A percentile compares a stretch with the other conserved stretches of the same genome.
These are phyloP conservation scores for Medicago lupulina DNA, from an alignment of 306 rosid genomes.

Conservation along the genomic window DNA sequence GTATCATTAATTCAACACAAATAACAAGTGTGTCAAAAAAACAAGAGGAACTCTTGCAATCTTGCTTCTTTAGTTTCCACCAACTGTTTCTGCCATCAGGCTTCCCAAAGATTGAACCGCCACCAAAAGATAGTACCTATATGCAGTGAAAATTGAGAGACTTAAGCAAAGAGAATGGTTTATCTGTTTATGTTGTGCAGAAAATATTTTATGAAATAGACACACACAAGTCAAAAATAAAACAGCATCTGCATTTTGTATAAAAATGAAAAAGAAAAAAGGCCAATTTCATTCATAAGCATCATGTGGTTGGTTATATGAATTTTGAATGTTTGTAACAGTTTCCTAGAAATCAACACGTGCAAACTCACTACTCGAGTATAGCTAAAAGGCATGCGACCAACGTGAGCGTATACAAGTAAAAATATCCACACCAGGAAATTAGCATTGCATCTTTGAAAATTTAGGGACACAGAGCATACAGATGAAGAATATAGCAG, in stretches of 20 bases:
- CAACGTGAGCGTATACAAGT: conserved; percentile 6
- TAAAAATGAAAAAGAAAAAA: background rate
- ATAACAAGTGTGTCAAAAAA: conserved; percentile 14
- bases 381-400: background rate
- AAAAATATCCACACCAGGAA: background rate
- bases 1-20: conserved; percentile 37
- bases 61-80: conserved; percentile 28
- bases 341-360: background rate
- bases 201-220: background rate
- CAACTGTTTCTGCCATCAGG: conserved; percentile 40
- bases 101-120: conserved; percentile 29
- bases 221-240: background rate
- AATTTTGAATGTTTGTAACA: background rate
- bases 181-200: background rate
- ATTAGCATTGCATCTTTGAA: conserved; percentile 9
- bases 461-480: background rate
- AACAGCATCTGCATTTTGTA: background rate
- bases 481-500: conserved; percentile 29
- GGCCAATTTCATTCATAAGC: conserved; percentile 3
- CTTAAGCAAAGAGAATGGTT: conserved; percentile 25
- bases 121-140: conserved; percentile 30
- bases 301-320: background rate
- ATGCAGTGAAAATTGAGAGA: conserved; percentile 47
- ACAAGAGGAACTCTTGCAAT: conserved; percentile 39
- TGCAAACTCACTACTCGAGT: background rate